phyloP scores from a whole-genome alignment of 768 basidiomycete species.

The Auriscalpium orientale region DNA sequence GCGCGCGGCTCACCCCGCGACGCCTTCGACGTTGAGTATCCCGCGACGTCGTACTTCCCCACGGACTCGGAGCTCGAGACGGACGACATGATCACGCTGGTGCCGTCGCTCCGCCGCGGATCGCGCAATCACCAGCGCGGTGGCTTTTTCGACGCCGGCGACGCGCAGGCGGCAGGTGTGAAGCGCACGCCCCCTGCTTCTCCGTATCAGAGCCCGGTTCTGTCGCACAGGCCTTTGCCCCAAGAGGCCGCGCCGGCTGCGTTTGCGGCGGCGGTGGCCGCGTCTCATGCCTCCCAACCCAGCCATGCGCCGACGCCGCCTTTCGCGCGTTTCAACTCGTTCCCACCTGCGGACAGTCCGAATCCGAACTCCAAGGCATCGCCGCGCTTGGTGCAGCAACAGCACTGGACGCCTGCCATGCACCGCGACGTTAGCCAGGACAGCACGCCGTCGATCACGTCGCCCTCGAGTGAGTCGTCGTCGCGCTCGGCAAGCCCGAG shows the following conservation, averaged over 20 bases:
- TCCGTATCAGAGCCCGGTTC: constrained; percentile 4
- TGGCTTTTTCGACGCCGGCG: neutral
- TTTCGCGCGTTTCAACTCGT: constrained; percentile 8
- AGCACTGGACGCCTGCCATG: neutral
- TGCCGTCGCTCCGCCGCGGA: constrained; percentile 6
- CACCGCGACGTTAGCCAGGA: constrained; percentile 6
- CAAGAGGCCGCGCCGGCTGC: neutral
- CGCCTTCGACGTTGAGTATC: neutral
- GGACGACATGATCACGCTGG: constrained; percentile 6
- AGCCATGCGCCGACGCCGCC: constrained; percentile 2
- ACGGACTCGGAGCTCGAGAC: constrained; percentile 9
- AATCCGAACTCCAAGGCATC: neutral
- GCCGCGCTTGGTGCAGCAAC: neutral
- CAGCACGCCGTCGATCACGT: constrained; percentile 10
- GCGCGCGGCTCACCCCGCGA: constrained; percentile 5
- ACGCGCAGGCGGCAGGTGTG: constrained; percentile 1
- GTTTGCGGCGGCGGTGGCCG: neutral
- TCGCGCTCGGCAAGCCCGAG: constrained; percentile 11
- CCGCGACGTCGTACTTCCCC: neutral
- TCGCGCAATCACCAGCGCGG: neutral
- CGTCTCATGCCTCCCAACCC: neutral
- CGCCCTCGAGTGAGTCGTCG: constrained; percentile 6
- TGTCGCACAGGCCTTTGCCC: neutral
- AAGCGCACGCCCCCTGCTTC: constrained; percentile 12
- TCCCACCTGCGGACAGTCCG: constrained; percentile 4